Evolutionary conservation across 306 rosid genomes (phyloP).

Genomic region (Prosopis cineraria): DNA sequence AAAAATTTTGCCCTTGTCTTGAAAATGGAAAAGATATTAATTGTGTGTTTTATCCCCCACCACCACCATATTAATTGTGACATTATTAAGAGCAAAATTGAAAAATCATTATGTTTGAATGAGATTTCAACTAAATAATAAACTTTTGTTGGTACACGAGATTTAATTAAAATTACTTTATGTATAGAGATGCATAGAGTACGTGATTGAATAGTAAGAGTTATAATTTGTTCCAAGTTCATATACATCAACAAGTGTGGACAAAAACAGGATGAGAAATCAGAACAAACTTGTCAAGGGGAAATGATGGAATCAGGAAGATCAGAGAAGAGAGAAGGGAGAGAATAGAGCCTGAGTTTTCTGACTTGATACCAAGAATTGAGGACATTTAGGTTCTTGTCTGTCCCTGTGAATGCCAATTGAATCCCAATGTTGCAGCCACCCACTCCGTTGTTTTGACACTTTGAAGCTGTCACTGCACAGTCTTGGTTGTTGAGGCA

Average conservation of each 20-base stretch:
- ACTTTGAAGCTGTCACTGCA: conserved; percentile 62
- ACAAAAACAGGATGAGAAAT: not conserved
- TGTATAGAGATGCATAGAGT: too few species aligned
- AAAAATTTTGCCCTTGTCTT: too few species aligned
- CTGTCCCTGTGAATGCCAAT: conserved; percentile 85
- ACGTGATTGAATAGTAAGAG: not conserved
- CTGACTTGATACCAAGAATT: conserved; percentile 87
- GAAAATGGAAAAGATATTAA: too few species aligned
- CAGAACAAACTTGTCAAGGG: conserved; percentile 24
- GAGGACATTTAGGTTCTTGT: conserved; percentile 69
- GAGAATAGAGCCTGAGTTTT: conserved; percentile 67
- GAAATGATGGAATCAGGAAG: conserved; percentile 49
- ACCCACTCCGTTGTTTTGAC: conserved; percentile 50
- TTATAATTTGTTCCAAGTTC: not conserved
- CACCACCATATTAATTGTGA: too few species aligned
- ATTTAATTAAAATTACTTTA: too few species aligned
- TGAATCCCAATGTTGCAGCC: conserved; percentile 75
- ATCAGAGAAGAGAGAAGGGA: conserved; percentile 56
- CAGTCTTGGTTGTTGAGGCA: conserved; percentile 76
- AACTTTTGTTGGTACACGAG: too few species aligned
- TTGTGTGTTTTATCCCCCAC: too few species aligned
- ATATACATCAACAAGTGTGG: not conserved
- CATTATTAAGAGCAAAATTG: too few species aligned
- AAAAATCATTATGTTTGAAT: too few species aligned
- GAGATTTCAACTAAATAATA: too few species aligned